Evolutionary conservation across 345 rosid genomes (phyloP), one percentile per base, ranked within the genome.

Genomic region (Cardiospermum halicacabum): DNA sequence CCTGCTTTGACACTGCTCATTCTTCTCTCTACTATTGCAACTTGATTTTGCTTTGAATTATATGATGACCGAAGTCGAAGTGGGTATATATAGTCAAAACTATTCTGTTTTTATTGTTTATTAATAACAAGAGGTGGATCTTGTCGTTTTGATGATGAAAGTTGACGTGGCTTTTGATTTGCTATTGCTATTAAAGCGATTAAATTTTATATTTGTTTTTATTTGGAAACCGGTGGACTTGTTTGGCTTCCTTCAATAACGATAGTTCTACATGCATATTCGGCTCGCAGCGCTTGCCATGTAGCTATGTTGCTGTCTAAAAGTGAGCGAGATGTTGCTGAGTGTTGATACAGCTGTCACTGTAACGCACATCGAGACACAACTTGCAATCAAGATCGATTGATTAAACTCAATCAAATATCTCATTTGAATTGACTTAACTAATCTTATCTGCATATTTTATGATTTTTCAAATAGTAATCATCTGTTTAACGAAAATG

Each of bases 1-100:
- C 78, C 69, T 3, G 49, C 21, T 37, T 63, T 58, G 3, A 67
- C 67, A 42, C 62, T n/a, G n/a, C n/a, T 72, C 83, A 76, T 76
- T 48, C 68, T 62, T n/a, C 5, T 13, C 3, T 28, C 2, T 5
- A 24, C 34, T 27, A 11, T 28, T 50, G 12, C 22, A 11, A 18
- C 7, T 43, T 10, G 7, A 43, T 16, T 26, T 25, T 19, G 11
- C 30, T 13, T 65, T 40, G 18, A 7, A 13, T 37, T 36, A 39
- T 11, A 5, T 7, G 4, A 25, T 24, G 68, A 4, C 26, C 13
- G 6, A 0, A 43, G 21, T 26, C 53, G 26, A 21, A 2, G 0
- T 15, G 15, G 51, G 25, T 40, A 11, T 12, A 11, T 65, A 54
- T 54, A 40, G 25, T 11, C 6, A 27, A 12, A 47, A 34, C 9